These are phyloP conservation scores for Marasmius sp. DNA, from an alignment of 1,284 basidiomycete genomes.

Conservation along the genomic window DNA sequence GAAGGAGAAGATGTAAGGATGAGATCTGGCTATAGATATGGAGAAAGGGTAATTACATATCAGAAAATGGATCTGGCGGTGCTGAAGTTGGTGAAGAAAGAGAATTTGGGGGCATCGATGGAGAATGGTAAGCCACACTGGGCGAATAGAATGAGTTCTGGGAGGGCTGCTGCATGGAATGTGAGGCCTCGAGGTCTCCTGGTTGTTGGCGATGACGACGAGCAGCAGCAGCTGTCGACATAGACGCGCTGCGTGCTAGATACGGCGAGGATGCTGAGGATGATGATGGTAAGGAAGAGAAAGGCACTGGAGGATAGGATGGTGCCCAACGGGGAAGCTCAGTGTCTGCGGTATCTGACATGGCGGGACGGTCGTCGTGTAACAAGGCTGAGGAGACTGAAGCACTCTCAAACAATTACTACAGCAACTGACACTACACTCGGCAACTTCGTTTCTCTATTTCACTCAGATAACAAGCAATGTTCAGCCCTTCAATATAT, in stretches of 20 bases:
- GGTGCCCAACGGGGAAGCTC: neutral
- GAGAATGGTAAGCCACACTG: conserved; percentile 55
- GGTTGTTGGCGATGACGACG: conserved; percentile 55
- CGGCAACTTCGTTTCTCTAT: neutral
- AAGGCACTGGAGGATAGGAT: neutral
- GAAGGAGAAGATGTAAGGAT: conserved; percentile 49
- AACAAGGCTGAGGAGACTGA: neutral
- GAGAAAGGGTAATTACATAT: conserved; percentile 52
- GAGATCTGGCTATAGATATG: neutral
- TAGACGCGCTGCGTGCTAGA: conserved; percentile 1
- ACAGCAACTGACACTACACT: neutral
- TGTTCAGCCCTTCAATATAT: conserved; percentile 44
- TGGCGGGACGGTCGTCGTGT: neutral
- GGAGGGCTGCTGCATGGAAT: conserved; percentile 44
- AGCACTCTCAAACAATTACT: neutral
- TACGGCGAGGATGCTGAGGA: neutral
- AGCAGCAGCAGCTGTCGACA: conserved; percentile 25
- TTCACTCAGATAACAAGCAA: conserved; percentile 12
- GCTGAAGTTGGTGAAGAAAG: conserved; percentile 33
- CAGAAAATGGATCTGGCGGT: conserved; percentile 46
- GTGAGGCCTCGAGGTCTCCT: conserved; percentile 67
- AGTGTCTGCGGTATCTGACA: conserved; percentile 3
- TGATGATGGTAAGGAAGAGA: neutral
- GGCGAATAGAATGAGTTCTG: conserved; percentile 60
- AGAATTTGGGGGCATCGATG: conserved; percentile 34